Base-by-base conservation (phyloP, 345 rosid genomes). In the Bretschneidera sinensis region DNA sequence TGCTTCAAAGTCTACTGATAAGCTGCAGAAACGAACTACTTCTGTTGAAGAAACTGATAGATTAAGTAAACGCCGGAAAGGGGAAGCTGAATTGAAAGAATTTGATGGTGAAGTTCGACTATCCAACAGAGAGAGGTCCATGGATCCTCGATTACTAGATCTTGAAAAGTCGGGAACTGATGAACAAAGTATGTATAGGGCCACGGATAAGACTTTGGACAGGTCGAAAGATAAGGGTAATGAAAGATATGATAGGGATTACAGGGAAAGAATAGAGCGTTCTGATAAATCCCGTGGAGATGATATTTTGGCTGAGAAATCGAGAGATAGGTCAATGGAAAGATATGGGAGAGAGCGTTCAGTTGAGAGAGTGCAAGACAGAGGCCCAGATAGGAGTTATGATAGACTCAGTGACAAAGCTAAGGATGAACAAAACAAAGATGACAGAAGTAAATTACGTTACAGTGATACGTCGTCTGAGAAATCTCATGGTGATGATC, bases 261-360 rank as follows among this genome's bases (percentile, higher is more conserved):
- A 86, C 72, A 83, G 92, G 66, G 99, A 92, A 58, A 84, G 94
- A 79, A 55, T 59, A 21, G 98, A 95, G 34, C 86, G 96, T 14
- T 71, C 74, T 71, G 91, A 85, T 61, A 87, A 87, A 71, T 77
- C 86, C 54, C 87, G 83, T 5, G 78, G 78, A 54, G 91, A 89
- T 81, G 99, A 90, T 72, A 50, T 49, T 22, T 53, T 61, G 54
- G 55, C 71, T 28, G 99, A 88, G 61, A 88, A 77, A 72, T 67
- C 81, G 20, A 81, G 91, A 72, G 97, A 86, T 68, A 88, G 79
- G 70, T 94, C 97, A 24, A 65, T 90, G 76, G 99, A 94, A 74
- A 82, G 95, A 54, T 61, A 90, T 80, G 96, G 84, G 62, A 79
- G 96, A 69, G 99, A 94, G 73, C 91, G 88, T 21, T 94, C 96